These are phyloP conservation scores for Iris pallida DNA, from an alignment of 116 monocot species.

Conservation along the genomic window DNA sequence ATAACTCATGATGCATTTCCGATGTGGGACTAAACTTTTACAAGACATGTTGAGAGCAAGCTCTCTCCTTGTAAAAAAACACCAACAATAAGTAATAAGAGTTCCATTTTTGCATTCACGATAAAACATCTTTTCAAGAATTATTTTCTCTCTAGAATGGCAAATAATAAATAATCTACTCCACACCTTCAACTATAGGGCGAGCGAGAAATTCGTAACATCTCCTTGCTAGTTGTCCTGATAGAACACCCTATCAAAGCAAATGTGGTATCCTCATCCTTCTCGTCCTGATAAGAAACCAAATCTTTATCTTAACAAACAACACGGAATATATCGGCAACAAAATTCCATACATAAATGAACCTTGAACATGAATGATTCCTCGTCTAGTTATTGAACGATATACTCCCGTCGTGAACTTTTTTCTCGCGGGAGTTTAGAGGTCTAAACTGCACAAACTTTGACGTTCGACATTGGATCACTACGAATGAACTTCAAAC, in stretches of 20 bases:
- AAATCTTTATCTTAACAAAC: not conserved
- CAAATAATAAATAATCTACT: not conserved
- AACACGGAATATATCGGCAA: not conserved
- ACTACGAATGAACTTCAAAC: not conserved
- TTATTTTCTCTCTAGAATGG: too few species aligned
- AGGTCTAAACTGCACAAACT: slow-evolving; percentile 79
- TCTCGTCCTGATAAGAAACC: slow-evolving; percentile 50
- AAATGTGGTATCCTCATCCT: slow-evolving; percentile 56
- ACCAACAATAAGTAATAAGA: slow-evolving; percentile 68
- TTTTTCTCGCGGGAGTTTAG: slow-evolving; percentile 44
- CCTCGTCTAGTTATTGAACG: slow-evolving; percentile 32
- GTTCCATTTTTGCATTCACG: slow-evolving; percentile 67
- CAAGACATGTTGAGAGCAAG: too few species aligned
- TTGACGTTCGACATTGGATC: slow-evolving; percentile 54
- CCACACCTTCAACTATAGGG: slow-evolving; percentile 59
- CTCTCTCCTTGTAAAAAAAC: too few species aligned
- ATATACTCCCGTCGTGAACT: slow-evolving; percentile 22
- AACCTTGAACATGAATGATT: slow-evolving; percentile 71
- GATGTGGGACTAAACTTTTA: too few species aligned
- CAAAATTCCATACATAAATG: not conserved
- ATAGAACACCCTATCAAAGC: slow-evolving; percentile 86
- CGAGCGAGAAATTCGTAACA: slow-evolving; percentile 63
- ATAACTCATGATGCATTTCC: too few species aligned
- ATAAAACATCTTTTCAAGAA: not conserved
- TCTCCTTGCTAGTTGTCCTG: slow-evolving; percentile 52